Evolutionary conservation across 2,329 filamentous ascomycete genomes (phyloP), one percentile per base, ranked within the genome.

Genomic region (Sphaerostilbella broomeana): DNA sequence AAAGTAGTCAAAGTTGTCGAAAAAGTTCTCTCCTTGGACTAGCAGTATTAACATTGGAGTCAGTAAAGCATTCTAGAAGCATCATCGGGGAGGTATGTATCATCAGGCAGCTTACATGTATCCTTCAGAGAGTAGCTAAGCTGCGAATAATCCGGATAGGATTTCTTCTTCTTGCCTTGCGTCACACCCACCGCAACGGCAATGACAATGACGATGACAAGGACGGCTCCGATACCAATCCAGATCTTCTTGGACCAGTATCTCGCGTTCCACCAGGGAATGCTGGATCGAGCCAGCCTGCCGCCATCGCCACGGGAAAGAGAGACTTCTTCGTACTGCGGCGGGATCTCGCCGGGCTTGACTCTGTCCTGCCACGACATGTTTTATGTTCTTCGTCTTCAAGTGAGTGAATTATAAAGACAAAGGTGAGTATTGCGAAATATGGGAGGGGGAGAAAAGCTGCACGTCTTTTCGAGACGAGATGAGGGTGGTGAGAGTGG

Each of bases 1-100:
- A 43, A 64, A 73, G 48, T 76, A 77, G 48, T 73, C 53, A 50
- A 76, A 76, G 24, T 73, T 65, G 48, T 75, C 70, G 52, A 76
- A 76, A 51, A 77, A 77, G 11, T 47, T 52, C 27, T 65, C 58
- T 35, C 70, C 69, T 13, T 63, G 64, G 48, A 74, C 72, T 75
- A 31, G 6, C 20, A 3, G 8, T 6, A 16, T 19, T 8, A 9
- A 8, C 11, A 11, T 18, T 10, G 16, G 20, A 10, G 30, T 21
- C 17, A 20, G 17, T 18, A 32, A 8, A 8, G 15, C 20, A 10
- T n/a, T n/a, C n/a, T n/a, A n/a, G n/a, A n/a, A n/a, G n/a, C n/a
- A n/a, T n/a, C n/a, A n/a, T 25, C 3, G 8, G 12, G 28, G 19
- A 13, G 29, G 29, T 15, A 22, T 11, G 8, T 7, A 10, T 5